These are phyloP conservation scores for Populus davidiana DNA, from an alignment of 345 rosid genomes.

Conservation along the genomic window DNA sequence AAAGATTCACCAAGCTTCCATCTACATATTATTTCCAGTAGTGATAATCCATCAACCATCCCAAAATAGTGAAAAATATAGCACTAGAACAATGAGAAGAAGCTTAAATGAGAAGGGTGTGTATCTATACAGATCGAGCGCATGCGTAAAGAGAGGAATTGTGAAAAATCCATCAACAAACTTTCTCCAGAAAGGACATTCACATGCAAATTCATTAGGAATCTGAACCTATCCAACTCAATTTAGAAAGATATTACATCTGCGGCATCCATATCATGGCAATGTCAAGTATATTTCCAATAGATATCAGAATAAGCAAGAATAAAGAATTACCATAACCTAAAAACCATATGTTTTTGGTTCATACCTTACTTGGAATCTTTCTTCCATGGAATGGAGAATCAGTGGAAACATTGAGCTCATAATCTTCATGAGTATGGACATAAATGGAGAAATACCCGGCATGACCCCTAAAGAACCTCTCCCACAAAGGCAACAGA, in stretches of 20 bases:
- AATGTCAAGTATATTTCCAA: background rate
- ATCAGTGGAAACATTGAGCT: slow-evolving; percentile 50
- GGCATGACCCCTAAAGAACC: slow-evolving; percentile 64
- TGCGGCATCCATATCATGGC: background rate
- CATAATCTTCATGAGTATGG: slow-evolving; percentile 52
- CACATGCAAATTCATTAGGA: too few species aligned
- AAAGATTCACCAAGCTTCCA: background rate
- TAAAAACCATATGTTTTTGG: background rate
- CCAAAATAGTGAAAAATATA: background rate
- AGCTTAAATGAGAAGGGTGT: background rate
- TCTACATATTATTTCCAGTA: background rate
- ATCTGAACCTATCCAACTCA: background rate
- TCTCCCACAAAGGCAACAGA: slow-evolving; percentile 87
- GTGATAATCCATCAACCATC: background rate
- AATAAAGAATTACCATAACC: background rate
- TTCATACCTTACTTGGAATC: slow-evolving; percentile 74
- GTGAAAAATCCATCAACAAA: background rate
- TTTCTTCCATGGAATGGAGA: slow-evolving; percentile 66
- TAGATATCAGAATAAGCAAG: background rate
- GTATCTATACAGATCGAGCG: background rate
- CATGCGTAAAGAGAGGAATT: background rate
- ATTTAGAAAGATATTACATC: background rate
- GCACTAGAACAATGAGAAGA: background rate
- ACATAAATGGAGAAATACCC: slow-evolving; percentile 59
- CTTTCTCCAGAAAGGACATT: background rate